These are phyloP conservation scores for Colletotrichum liriopes DNA, from an alignment of 2,329 filamentous ascomycete species.

Conservation along the genomic window DNA sequence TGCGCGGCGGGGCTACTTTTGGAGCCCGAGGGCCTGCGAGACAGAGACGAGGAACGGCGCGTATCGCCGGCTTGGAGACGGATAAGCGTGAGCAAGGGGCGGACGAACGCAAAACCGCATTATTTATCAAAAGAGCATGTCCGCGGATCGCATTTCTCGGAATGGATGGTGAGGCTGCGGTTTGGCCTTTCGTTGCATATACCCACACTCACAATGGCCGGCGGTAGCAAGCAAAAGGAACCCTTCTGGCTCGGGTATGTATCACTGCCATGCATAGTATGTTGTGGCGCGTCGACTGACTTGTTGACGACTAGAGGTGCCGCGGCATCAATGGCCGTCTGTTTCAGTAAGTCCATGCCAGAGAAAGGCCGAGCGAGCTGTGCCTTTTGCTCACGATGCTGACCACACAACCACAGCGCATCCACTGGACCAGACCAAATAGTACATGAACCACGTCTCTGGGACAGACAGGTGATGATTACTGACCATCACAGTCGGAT, in stretches of 20 bases:
- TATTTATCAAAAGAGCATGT: slow-evolving; percentile 36
- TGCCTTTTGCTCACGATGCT: not conserved
- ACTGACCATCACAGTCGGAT: slow-evolving; percentile 53
- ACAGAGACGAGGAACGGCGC: slow-evolving; percentile 13
- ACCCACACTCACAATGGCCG: slow-evolving; percentile 20
- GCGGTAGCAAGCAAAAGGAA: slow-evolving; percentile 53
- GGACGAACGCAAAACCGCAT: not conserved
- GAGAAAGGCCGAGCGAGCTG: slow-evolving; percentile 15
- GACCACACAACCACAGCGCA: slow-evolving; percentile 51
- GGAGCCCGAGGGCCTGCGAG: slow-evolving; percentile 9
- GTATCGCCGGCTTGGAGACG: slow-evolving; percentile 1
- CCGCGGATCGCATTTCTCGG: slow-evolving; percentile 4
- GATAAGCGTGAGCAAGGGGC: slow-evolving; percentile 9
- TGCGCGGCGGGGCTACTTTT: slow-evolving; percentile 35
- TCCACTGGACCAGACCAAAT: slow-evolving; percentile 62
- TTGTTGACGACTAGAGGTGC: slow-evolving; percentile 52
- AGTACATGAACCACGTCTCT: slow-evolving; percentile 49
- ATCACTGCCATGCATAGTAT: rapidly evolving
- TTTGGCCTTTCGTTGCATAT: not conserved
- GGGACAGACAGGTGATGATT: not conserved
- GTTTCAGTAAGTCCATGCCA: slow-evolving; percentile 56
- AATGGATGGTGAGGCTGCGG: not conserved
- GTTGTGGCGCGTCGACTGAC: not conserved
- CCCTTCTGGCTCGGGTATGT: slow-evolving; percentile 63
- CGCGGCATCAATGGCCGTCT: slow-evolving; percentile 62